phyloP scores from a whole-genome alignment of 345 rosid species.

The Dimocarpus longan region DNA sequence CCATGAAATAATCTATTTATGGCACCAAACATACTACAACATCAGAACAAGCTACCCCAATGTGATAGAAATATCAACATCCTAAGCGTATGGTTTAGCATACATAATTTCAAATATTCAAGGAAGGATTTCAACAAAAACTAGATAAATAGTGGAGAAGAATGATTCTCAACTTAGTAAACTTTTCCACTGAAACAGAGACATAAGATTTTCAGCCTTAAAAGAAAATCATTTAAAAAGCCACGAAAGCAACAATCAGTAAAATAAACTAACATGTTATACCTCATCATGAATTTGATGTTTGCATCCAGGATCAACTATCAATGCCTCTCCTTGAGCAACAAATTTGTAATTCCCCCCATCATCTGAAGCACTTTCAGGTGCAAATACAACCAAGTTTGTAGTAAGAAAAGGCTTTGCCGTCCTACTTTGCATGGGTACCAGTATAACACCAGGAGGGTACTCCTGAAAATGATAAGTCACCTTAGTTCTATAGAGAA shows the following conservation, averaged over 20 bases:
- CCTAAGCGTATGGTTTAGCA: too few relatives aligned
- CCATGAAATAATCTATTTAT: not conserved
- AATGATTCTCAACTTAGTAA: not conserved
- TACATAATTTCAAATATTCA: not conserved
- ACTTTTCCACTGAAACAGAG: not conserved
- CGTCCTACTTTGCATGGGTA: conserved; percentile 85
- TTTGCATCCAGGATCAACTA: conserved; percentile 85
- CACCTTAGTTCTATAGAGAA: conserved; percentile 13
- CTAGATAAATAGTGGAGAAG: not conserved
- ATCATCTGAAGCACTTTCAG: conserved; percentile 41
- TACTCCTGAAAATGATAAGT: conserved; percentile 63
- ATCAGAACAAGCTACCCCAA: not conserved
- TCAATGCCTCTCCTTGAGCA: conserved; percentile 74
- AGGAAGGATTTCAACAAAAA: not conserved
- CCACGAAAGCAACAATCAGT: not conserved
- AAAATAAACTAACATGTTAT: conserved; percentile 15
- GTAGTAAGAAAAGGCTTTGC: conserved; percentile 73
- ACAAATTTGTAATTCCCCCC: conserved; percentile 36
- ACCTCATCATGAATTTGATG: conserved; percentile 62
- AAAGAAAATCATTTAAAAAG: conserved; percentile 16
- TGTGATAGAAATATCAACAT: conserved; percentile 11
- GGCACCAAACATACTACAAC: not conserved
- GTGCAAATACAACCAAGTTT: conserved; percentile 74
- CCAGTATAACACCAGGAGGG: conserved; percentile 76
- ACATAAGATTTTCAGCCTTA: not conserved